Percentiles rank a stretch among this genome's conserved stretches.
Evolutionary conservation across 2,329 filamentous ascomycete species (phyloP).

Genomic region (Aspergillus fructus): DNA sequence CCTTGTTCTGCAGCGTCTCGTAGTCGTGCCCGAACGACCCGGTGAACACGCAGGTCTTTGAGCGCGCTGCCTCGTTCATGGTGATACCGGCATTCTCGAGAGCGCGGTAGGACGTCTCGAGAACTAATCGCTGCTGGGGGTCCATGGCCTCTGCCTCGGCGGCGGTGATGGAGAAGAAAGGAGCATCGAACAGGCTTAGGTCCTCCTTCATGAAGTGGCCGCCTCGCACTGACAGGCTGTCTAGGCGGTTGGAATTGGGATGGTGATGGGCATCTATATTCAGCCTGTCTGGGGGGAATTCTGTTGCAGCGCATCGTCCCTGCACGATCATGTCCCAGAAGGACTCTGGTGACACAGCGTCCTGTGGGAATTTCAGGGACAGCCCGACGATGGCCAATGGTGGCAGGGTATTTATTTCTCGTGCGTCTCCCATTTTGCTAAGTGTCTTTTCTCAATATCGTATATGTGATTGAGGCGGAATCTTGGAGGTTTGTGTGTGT

Average conservation of each 20-base stretch:
- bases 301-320: not conserved
- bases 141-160: slow-evolving; percentile 15
- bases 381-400: slow-evolving; percentile 1
- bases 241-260: not conserved
- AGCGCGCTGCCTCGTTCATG: not conserved
- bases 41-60: slow-evolving; percentile 1
- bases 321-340: slow-evolving; percentile 4
- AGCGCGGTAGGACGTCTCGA: slow-evolving; percentile 11
- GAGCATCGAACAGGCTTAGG: slow-evolving; percentile 7
- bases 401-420: not conserved
- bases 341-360: not conserved
- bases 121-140: slow-evolving; percentile 11
- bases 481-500: not conserved
- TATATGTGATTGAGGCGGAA: not conserved
- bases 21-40: slow-evolving; percentile 8
- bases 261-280: not conserved
- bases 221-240: not conserved
- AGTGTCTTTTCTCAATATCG: not conserved
- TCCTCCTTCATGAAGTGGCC: not conserved
- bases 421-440: not conserved
- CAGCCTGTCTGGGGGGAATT: slow-evolving; percentile 3
- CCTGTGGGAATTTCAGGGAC: not conserved
- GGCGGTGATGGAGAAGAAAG: slow-evolving; percentile 14
- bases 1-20: not conserved
- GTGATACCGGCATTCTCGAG: slow-evolving; percentile 11